phyloP scores from a whole-genome alignment of 2,329 filamentous ascomycete genomes.

The Cercospora zeina region DNA sequence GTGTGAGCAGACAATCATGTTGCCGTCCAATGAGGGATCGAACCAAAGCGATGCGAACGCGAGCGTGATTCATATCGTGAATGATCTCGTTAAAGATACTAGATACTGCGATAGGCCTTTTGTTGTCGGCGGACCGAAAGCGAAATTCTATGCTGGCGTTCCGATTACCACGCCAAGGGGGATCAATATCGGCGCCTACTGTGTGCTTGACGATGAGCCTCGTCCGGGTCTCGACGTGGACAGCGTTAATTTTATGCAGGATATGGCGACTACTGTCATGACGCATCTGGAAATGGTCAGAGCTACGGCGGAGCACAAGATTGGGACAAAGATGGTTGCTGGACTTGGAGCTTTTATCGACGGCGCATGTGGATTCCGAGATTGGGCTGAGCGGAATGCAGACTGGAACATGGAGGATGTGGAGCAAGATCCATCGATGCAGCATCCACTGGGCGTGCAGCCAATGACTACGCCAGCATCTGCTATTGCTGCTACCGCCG shows the following conservation, averaged over 20 bases:
- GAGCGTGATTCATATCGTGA: constrained; percentile 34
- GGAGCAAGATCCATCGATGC: constrained; percentile 22
- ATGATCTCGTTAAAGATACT: constrained; percentile 35
- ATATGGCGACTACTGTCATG: constrained; percentile 60
- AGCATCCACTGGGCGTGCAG: constrained; percentile 25
- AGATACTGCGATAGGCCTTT: constrained; percentile 36
- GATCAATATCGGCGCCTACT: constrained; percentile 61
- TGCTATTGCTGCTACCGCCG: constrained; percentile 25
- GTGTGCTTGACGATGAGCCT: constrained; percentile 59
- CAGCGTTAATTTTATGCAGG: constrained; percentile 58
- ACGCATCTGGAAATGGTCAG: constrained; percentile 57
- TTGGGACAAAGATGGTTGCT: constrained; percentile 56
- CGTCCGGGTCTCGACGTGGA: constrained; percentile 52
- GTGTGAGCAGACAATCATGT: constrained; percentile 37
- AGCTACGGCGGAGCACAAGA: constrained; percentile 44
- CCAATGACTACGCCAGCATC: constrained; percentile 23
- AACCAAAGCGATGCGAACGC: constrained; percentile 24
- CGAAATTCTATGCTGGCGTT: constrained; percentile 58
- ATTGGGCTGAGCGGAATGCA: constrained; percentile 27
- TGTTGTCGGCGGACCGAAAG: constrained; percentile 35
- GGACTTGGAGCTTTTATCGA: constrained; percentile 45
- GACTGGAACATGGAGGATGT: constrained; percentile 26
- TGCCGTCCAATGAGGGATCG: constrained; percentile 29
- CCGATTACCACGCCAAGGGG: constrained; percentile 45
- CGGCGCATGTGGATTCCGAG: constrained; percentile 28